These are phyloP conservation scores for Clathrus columnatus DNA, from an alignment of 768 basidiomycete species.

Conservation along the genomic window DNA sequence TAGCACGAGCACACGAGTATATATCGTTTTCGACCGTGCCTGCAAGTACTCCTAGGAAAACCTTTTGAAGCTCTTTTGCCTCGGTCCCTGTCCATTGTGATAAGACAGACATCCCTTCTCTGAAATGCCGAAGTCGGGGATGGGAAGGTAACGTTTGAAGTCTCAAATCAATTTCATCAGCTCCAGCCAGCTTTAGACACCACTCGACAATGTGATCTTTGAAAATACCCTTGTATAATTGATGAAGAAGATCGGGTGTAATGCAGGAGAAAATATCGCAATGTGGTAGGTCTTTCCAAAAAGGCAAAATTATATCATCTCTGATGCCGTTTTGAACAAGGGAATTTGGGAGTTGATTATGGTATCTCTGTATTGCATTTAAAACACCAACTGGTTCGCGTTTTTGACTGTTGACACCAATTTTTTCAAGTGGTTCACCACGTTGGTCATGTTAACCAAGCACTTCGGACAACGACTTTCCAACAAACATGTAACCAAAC, in stretches of 20 bases:
- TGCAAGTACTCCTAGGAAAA: slow-evolving; percentile 26
- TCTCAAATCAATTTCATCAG: slow-evolving; percentile 12
- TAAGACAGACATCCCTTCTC: slow-evolving; percentile 31
- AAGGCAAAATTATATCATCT: slow-evolving; percentile 19
- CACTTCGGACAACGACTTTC: slow-evolving; percentile 14
- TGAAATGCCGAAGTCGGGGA: slow-evolving; percentile 25
- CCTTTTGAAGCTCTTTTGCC: slow-evolving; percentile 28
- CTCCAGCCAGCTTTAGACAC: slow-evolving; percentile 17
- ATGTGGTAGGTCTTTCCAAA: slow-evolving; percentile 34
- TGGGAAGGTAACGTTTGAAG: slow-evolving; percentile 15
- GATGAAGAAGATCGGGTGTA: slow-evolving; percentile 37
- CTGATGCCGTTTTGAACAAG: background rate
- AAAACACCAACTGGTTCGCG: background rate
- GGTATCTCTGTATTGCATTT: background rate
- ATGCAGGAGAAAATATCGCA: slow-evolving; percentile 31
- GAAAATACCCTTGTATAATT: slow-evolving; percentile 40
- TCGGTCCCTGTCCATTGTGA: slow-evolving; percentile 38
- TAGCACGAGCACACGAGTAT: slow-evolving; percentile 16
- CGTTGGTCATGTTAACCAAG: slow-evolving; percentile 3
- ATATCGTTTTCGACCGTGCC: slow-evolving; percentile 18
- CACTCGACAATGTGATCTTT: slow-evolving; percentile 35
- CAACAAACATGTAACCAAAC: slow-evolving; percentile 15
- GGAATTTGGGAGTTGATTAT: background rate
- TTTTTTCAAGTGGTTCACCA: slow-evolving; percentile 2
- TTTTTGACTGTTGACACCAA: background rate